phyloP scores from a whole-genome alignment of 108 stramenopile genomes.

The Skeletonema costatum region DNA sequence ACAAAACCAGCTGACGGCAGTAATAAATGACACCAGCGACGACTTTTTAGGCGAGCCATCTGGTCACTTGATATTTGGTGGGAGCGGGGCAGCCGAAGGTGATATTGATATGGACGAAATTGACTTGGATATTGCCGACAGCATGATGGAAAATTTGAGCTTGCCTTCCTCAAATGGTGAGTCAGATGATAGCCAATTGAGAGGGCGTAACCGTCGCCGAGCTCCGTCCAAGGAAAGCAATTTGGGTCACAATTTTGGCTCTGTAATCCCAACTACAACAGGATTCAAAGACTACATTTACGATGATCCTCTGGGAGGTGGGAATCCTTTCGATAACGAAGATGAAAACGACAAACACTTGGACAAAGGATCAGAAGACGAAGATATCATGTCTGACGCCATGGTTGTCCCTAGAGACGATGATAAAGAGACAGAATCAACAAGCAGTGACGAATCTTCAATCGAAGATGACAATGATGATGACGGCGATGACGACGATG shows the following conservation, averaged over 20 bases:
- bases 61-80: slow-evolving; percentile 43
- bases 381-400: slow-evolving; percentile 43
- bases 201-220: slow-evolving; percentile 33
- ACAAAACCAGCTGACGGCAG: slow-evolving; percentile 29
- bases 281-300: slow-evolving; percentile 41
- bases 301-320: slow-evolving; percentile 39
- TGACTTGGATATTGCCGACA: slow-evolving; percentile 89
- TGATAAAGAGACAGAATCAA: slow-evolving; percentile 10
- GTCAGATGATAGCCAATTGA: slow-evolving; percentile 6
- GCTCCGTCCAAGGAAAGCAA: slow-evolving; percentile 8
- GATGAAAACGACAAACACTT: slow-evolving; percentile 20
- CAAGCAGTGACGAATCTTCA: slow-evolving; percentile 20
- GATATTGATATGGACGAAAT: slow-evolving; percentile 88
- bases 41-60: slow-evolving; percentile 54
- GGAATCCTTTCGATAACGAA: slow-evolving; percentile 24
- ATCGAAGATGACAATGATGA: slow-evolving; percentile 32
- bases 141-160: slow-evolving; percentile 83
- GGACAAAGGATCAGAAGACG: slow-evolving; percentile 22
- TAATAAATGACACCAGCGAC: slow-evolving; percentile 57
- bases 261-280: slow-evolving; percentile 19
- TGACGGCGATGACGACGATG: slow-evolving; percentile 27
- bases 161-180: slow-evolving; percentile 29
- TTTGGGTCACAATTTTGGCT: slow-evolving; percentile 25
- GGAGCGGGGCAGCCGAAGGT: slow-evolving; percentile 54
- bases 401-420: slow-evolving; percentile 30